Evolutionary conservation across 176 grass and related monocot genomes (phyloP).

Genomic region (Metroxylon sagu): DNA sequence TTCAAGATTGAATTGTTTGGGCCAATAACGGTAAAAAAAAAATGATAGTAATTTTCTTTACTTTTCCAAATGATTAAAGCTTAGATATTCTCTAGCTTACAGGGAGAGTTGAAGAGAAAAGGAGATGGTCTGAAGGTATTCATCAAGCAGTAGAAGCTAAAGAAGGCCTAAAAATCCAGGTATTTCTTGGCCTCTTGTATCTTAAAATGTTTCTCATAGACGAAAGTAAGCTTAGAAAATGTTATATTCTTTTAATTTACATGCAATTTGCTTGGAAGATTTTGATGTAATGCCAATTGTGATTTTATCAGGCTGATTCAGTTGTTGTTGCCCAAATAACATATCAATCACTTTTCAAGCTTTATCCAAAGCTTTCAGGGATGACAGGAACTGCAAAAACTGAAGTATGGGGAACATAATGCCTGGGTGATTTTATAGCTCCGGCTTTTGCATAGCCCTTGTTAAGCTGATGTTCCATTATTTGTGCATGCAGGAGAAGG

Average conservation of each 20-base stretch:
- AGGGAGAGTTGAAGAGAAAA: constrained; percentile 83
- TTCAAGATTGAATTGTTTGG: too few relatives aligned
- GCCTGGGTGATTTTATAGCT: constrained; percentile 4
- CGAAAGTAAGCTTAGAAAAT: constrained; percentile 2
- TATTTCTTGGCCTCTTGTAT: constrained; percentile 20
- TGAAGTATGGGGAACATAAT: constrained; percentile 37
- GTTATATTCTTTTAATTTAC: constrained; percentile 1
- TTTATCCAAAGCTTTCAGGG: constrained; percentile 96
- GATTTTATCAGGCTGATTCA: constrained; percentile 73
- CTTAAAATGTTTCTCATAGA: constrained; percentile 1
- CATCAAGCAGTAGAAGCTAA: constrained; percentile 99
- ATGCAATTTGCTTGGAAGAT: constrained; percentile 12
- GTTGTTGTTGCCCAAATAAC: constrained; percentile 97
- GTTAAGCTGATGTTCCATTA: constrained; percentile 1
- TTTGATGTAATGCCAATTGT: constrained; percentile 20
- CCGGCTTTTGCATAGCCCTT: too few relatives aligned
- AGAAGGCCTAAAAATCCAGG: constrained; percentile 91
- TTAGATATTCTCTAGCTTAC: constrained; percentile 55
- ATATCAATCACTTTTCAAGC: constrained; percentile 93
- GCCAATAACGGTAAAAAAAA: too few relatives aligned
- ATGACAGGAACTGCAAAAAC: constrained; percentile 99
- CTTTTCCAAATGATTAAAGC: not conserved
- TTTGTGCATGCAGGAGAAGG: constrained; percentile 69
- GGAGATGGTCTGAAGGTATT: constrained; percentile 98
- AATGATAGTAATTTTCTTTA: not conserved